Evolutionary conservation across 768 basidiomycete genomes (phyloP).

Genomic region (Psilocybe cubensis): DNA sequence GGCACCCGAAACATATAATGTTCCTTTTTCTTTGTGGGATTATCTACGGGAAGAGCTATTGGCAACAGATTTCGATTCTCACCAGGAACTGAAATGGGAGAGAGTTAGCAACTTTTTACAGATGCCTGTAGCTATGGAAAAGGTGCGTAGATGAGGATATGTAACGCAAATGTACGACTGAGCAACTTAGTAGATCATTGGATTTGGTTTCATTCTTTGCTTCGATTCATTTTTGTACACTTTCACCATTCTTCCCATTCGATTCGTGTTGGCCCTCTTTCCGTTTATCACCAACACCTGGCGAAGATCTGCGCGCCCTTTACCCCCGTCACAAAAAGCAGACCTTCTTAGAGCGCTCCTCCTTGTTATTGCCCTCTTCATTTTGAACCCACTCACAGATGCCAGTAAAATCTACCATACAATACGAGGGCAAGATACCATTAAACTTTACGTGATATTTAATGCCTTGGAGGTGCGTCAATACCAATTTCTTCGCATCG

Average conservation of each 20-base stretch:
- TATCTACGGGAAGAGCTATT: conserved; percentile 88
- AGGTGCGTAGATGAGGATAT: conserved; percentile 52
- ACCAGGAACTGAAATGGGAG: conserved; percentile 95
- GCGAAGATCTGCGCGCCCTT: conserved; percentile 51
- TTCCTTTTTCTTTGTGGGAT: conserved; percentile 88
- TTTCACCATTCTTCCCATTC: conserved; percentile 96
- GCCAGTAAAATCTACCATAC: conserved; percentile 98
- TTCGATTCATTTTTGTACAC: conserved; percentile 97
- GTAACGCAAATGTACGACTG: neutral
- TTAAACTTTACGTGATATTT: conserved; percentile 99
- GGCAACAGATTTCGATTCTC: conserved; percentile 92
- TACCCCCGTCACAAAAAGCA: conserved; percentile 90
- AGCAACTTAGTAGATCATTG: conserved; percentile 64
- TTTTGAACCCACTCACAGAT: conserved; percentile 85
- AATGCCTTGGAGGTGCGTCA: conserved; percentile 90
- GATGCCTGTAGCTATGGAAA: conserved; percentile 92
- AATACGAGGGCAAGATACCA: conserved; percentile 96
- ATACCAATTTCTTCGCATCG: neutral
- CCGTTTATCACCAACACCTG: conserved; percentile 56
- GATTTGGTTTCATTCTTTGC: conserved; percentile 92
- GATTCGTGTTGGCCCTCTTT: conserved; percentile 68
- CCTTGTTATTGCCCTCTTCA: conserved; percentile 70
- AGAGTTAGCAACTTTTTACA: conserved; percentile 94
- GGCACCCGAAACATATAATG: conserved; percentile 26
- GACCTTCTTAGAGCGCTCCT: conserved; percentile 86